Conservation (phyloP, 2,329 filamentous ascomycete genomes). For the Rhinocladiella mackenziei region DNA sequence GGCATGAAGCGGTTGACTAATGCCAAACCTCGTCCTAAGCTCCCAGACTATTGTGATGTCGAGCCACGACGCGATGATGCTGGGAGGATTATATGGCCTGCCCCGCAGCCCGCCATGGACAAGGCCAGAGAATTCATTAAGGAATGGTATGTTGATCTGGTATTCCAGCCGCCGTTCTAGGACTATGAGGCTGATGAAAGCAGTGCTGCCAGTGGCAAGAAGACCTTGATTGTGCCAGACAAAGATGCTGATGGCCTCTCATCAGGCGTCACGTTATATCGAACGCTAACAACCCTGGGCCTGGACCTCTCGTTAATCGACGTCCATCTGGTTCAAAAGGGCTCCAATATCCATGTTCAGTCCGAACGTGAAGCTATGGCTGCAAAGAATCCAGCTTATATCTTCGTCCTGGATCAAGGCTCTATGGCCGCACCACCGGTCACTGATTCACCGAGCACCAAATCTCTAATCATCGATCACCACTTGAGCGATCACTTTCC, state of each 20-base stretch:
- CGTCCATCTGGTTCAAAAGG: slow-evolving; percentile 58
- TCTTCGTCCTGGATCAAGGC: slow-evolving; percentile 65
- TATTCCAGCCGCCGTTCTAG: neutral
- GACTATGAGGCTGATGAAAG: slow-evolving; percentile 7
- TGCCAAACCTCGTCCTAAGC: slow-evolving; percentile 25
- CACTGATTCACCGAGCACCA: slow-evolving; percentile 46
- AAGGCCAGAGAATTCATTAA: slow-evolving; percentile 54
- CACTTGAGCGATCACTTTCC: slow-evolving; percentile 62
- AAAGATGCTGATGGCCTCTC: slow-evolving; percentile 66
- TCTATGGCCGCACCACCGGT: slow-evolving; percentile 54
- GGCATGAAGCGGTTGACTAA: slow-evolving; percentile 26
- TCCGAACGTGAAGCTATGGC: slow-evolving; percentile 52
- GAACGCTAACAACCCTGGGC: slow-evolving; percentile 57
- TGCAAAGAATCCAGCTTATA: slow-evolving; percentile 49
- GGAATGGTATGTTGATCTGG: slow-evolving; percentile 49
- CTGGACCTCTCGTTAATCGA: slow-evolving; percentile 51
- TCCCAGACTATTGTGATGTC: slow-evolving; percentile 33
- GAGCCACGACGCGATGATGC: slow-evolving; percentile 36
- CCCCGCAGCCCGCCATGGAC: slow-evolving; percentile 53
- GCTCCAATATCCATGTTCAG: slow-evolving; percentile 55
- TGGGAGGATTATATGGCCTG: slow-evolving; percentile 59
- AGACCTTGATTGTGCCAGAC: slow-evolving; percentile 61
- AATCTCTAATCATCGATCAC: slow-evolving; percentile 61
- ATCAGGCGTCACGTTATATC: slow-evolving; percentile 60
- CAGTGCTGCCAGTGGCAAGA: slow-evolving; percentile 51